Evolutionary conservation across 148 eudicot species (phyloP).

Genomic region (Chenopodium quinoa): DNA sequence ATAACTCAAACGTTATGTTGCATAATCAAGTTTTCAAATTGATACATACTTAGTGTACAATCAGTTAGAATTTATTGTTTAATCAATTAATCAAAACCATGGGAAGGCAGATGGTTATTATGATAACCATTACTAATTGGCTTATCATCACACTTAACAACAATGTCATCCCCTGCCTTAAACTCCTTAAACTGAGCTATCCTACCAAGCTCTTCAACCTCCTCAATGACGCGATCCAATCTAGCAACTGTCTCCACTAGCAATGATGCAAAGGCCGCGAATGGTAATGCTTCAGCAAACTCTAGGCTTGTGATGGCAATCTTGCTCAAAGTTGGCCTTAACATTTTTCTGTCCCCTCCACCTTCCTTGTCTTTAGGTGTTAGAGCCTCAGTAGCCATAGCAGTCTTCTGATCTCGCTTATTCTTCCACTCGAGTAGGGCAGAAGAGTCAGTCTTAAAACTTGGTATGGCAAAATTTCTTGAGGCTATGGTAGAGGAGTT

Average conservation of each 20-base stretch:
- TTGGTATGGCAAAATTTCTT: constrained; percentile 29
- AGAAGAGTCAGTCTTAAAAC: constrained; percentile 54
- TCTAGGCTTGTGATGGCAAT: constrained; percentile 66
- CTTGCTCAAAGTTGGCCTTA: constrained; percentile 72
- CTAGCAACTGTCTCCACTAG: constrained; percentile 87
- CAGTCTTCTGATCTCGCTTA: constrained; percentile 23
- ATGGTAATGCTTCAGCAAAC: constrained; percentile 96
- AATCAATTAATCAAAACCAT: constrained; percentile 37
- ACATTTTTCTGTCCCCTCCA: constrained; percentile 31
- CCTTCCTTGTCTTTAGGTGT: constrained; percentile 15
- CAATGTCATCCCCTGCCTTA: constrained; percentile 35
- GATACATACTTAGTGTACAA: background rate
- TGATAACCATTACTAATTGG: constrained; percentile 24
- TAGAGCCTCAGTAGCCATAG: background rate
- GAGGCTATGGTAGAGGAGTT: constrained; percentile 4
- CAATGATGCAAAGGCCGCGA: constrained; percentile 89
- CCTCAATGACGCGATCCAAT: constrained; percentile 79
- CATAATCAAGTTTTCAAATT: background rate
- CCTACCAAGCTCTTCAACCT: constrained; percentile 84
- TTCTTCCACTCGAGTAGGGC: constrained; percentile 55
- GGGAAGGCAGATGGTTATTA: constrained; percentile 54
- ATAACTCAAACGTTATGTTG: too few species aligned
- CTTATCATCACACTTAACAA: constrained; percentile 18
- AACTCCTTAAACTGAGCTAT: constrained; percentile 67
- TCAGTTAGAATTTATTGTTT: too few species aligned